Base-by-base conservation (phyloP, 164 flowering plant genomes). In the Macadamia integrifolia region DNA sequence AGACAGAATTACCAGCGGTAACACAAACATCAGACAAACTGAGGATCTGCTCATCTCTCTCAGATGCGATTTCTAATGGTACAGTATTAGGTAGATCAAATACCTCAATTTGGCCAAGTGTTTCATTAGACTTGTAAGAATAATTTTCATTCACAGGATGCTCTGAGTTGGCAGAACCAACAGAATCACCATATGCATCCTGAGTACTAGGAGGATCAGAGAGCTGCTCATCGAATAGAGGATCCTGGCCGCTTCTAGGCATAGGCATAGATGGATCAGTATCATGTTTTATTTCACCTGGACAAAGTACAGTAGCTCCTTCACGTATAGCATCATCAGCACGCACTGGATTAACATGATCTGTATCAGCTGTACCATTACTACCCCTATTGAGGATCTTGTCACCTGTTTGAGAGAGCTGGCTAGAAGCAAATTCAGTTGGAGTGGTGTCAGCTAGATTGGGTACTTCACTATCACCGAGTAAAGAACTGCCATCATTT, bases 131-230 rank as follows among this genome's bases (percentile, higher is more conserved):
- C 52, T 52, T 9, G 43, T 50, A 12, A 49, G 70, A 43, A 18
- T 61, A 60, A 61, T 60, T 59, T n/a, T 1, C 18, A 17, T 62
- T 58, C 31, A 31, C 66, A 0, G 48, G 60, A 62, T 23, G 42
- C 59, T 46, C 50, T 46, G 50, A 46, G 7, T 46, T 46, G 9
- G 28, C 60, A 64, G 18, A 15, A 65, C 29, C 40, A 4, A 9
- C 60, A 29, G 31, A 56, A 62, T 31, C 66, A 67, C 14, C 68
- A 63, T 28, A n/a, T 7, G n/a, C 56, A 65, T 28, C 29, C 50
- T n/a, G 29, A 9, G 59, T 52, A 17, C 14, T 32, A 23, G 6
- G 58, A 64, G 30, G 29, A 9, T 14, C 49, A 23, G 56, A 49
- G 0, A 44, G 23, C 28, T 40, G 49, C 30, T 52, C 71, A 61